Evolutionary conservation across 129 eudicot species (phyloP).

Genomic region (Helichrysum umbraculigerum): DNA sequence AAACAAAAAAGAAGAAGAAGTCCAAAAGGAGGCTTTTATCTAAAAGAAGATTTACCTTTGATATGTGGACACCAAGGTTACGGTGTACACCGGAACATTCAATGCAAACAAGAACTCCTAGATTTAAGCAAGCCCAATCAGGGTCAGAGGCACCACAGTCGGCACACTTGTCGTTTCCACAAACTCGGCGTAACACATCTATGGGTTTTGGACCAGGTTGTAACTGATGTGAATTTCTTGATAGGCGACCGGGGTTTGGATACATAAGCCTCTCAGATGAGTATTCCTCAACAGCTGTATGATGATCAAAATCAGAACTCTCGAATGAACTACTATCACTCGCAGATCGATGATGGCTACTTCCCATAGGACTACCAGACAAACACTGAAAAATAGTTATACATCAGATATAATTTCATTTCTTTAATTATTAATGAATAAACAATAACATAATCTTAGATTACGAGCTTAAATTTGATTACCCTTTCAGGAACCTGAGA

Average conservation of each 20-base stretch:
- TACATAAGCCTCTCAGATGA: conserved; percentile 67
- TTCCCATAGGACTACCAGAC: conserved; percentile 87
- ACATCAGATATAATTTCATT: background rate
- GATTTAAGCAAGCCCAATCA: conserved; percentile 98
- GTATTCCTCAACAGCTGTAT: conserved; percentile 68
- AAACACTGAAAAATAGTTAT: conserved; percentile 57
- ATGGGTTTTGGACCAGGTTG: conserved; percentile 71
- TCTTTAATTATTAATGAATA: too few relatives aligned
- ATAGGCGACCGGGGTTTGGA: conserved; percentile 65
- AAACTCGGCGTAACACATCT: conserved; percentile 65
- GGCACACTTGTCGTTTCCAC: conserved; percentile 92
- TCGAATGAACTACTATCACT: conserved; percentile 97
- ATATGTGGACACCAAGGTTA: conserved; percentile 97
- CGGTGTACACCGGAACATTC: conserved; percentile 99
- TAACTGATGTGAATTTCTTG: conserved; percentile 77
- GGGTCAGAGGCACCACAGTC: conserved; percentile 98
- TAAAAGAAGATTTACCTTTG: conserved; percentile 56
- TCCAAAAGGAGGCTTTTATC: background rate
- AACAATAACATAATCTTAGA: too few relatives aligned
- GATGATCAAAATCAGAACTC: conserved; percentile 95
- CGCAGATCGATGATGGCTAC: conserved; percentile 85
- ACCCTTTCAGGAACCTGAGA: conserved; percentile 97
- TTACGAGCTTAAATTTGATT: conserved; percentile 21
- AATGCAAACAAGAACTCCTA: conserved; percentile 91
- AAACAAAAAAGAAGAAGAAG: background rate